Evolutionary conservation across 352 stramenopile genomes (phyloP).

Genomic region (Pythium aphanidermatum): DNA sequence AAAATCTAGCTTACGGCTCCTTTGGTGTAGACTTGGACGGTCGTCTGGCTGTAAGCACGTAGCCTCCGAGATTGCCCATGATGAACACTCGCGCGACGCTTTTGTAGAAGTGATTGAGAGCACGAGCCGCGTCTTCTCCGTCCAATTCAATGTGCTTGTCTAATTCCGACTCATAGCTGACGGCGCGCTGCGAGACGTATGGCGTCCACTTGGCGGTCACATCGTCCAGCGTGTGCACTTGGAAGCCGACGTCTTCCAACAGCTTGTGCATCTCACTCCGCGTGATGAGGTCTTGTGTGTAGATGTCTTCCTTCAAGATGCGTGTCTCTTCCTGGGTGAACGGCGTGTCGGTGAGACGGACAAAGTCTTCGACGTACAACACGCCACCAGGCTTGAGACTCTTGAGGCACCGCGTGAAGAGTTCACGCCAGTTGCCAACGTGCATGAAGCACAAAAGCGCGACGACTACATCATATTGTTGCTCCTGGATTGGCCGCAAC

Average conservation of each 20-base stretch:
- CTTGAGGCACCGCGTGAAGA: constrained; percentile 54
- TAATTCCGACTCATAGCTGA: constrained; percentile 37
- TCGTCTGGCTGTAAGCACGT: constrained; percentile 34
- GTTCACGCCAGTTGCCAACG: constrained; percentile 50
- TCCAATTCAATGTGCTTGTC: constrained; percentile 44
- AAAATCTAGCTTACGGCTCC: no score
- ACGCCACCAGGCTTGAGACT: constrained; percentile 55
- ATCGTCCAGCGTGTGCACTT: constrained; percentile 46
- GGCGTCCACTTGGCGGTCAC: constrained; percentile 58
- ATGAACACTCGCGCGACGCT: constrained; percentile 50
- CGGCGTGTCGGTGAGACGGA: constrained; percentile 23
- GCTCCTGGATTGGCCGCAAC: constrained; percentile 12
- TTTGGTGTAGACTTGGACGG: no score
- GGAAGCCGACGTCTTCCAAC: constrained; percentile 46
- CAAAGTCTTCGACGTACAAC: constrained; percentile 81
- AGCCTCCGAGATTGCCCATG: constrained; percentile 56
- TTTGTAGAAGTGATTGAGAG: constrained; percentile 72
- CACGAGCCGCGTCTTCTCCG: constrained; percentile 41
- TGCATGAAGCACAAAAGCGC: constrained; percentile 74
- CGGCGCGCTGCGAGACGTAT: constrained; percentile 42
- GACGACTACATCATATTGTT: constrained; percentile 55
- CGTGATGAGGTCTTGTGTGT: constrained; percentile 41
- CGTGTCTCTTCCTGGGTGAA: constrained; percentile 43
- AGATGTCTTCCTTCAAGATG: constrained; percentile 57
- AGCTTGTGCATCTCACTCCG: constrained; percentile 32